Conservation (phyloP, 2,329 filamentous ascomycete genomes). For the Canariomyces notabilis region DNA sequence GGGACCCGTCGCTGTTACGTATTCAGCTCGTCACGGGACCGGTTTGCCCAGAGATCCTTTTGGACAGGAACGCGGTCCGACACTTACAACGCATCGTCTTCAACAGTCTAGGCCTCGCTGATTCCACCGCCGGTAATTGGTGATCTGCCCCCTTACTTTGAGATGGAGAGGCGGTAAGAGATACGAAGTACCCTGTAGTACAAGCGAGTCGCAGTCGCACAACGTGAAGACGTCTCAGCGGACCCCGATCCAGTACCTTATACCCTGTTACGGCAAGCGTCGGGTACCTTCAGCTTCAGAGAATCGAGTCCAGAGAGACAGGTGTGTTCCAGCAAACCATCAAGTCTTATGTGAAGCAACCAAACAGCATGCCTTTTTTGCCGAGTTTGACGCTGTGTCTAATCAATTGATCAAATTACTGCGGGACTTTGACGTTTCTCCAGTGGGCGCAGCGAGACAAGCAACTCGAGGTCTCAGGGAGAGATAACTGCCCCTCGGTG, state of each 20-base stretch:
- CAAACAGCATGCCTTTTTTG: too few relatives aligned
- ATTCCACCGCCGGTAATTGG: slow-evolving; percentile 15
- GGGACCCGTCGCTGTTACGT: slow-evolving; percentile 20
- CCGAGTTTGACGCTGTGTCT: too few relatives aligned
- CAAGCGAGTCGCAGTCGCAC: too few relatives aligned
- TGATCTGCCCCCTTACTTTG: slow-evolving; percentile 4
- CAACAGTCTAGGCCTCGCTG: slow-evolving; percentile 14
- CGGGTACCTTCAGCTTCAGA: background rate
- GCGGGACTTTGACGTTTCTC: too few relatives aligned
- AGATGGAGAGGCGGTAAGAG: slow-evolving; percentile 22
- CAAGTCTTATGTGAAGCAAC: too few relatives aligned
- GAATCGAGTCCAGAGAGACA: background rate
- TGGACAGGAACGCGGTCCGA: background rate
- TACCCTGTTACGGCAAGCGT: background rate
- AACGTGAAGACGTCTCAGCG: background rate
- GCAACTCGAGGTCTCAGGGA: too few relatives aligned
- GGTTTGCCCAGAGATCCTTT: slow-evolving; percentile 6
- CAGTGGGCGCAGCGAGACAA: too few relatives aligned
- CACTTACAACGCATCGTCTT: slow-evolving; percentile 12
- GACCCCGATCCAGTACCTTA: background rate
- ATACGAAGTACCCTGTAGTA: too few relatives aligned
- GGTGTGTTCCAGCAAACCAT: too few relatives aligned
- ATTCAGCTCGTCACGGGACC: slow-evolving; percentile 24
- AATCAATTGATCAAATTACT: too few relatives aligned
- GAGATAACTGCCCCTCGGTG: background rate